Conservation (phyloP, 2,329 filamentous ascomycete genomes). For the Blastomyces emzantsi region DNA sequence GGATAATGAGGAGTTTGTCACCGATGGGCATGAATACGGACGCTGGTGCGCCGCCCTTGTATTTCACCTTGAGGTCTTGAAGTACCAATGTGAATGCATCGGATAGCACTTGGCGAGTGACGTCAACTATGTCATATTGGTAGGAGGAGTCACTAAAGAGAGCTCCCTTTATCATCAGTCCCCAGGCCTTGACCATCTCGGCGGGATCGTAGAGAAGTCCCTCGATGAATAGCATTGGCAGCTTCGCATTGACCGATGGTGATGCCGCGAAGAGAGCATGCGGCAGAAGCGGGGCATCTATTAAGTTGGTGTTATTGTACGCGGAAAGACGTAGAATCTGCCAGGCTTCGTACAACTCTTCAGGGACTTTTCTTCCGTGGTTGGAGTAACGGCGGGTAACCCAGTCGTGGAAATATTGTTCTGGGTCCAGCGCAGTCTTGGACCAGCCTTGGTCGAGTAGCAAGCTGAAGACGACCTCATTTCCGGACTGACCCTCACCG, state of each 20-base stretch:
- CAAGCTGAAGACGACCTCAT: conserved; percentile 46
- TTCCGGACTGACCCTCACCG: conserved; percentile 45
- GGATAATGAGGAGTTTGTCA: background rate
- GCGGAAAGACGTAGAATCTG: background rate
- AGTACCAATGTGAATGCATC: background rate
- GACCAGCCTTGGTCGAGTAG: conserved; percentile 46
- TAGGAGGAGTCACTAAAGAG: background rate
- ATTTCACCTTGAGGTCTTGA: background rate
- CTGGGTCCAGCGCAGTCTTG: conserved; percentile 35
- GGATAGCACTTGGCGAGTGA: conserved; percentile 24
- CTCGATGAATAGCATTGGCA: background rate
- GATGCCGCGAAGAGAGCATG: background rate
- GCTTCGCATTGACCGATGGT: background rate
- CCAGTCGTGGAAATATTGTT: conserved; percentile 26
- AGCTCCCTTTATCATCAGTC: background rate
- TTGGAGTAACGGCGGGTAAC: background rate
- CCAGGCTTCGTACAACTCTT: background rate
- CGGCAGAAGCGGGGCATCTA: background rate
- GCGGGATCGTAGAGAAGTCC: background rate
- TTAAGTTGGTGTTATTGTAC: background rate
- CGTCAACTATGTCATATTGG: background rate
- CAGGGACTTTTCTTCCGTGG: background rate
- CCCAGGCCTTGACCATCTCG: background rate
- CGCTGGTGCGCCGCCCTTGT: background rate
- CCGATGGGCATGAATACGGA: background rate